phyloP scores from a whole-genome alignment of 1,284 basidiomycete genomes.

The Apiotrichum montevideense region DNA sequence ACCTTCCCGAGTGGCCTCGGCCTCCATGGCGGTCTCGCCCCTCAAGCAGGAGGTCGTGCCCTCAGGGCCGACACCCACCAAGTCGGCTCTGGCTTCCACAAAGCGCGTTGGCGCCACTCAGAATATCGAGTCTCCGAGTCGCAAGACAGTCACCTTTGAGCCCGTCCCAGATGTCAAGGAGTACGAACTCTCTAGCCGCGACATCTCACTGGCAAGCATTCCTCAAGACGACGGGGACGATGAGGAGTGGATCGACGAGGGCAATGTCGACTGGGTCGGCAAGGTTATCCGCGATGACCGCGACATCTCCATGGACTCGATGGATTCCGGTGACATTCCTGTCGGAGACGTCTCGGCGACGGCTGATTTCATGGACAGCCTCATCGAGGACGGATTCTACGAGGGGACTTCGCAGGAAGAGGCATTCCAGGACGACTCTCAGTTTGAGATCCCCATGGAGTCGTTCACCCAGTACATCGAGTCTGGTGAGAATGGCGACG shows the following conservation, averaged over 20 bases:
- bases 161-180: slow-evolving; percentile 81
- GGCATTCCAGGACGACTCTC: slow-evolving; percentile 29
- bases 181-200: slow-evolving; percentile 63
- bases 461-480: slow-evolving; percentile 9
- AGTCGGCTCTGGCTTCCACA: slow-evolving; percentile 60
- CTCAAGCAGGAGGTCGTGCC: slow-evolving; percentile 16
- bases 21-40: slow-evolving; percentile 23
- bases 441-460: slow-evolving; percentile 24
- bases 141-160: slow-evolving; percentile 78
- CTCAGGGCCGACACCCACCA: slow-evolving; percentile 42
- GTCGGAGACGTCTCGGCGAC: slow-evolving; percentile 36
- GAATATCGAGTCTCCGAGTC: slow-evolving; percentile 51
- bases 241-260: slow-evolving; percentile 12
- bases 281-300: neutral
- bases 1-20: slow-evolving; percentile 20
- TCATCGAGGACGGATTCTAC: slow-evolving; percentile 44
- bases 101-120: slow-evolving; percentile 64
- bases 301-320: slow-evolving; percentile 7
- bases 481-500: slow-evolving; percentile 15
- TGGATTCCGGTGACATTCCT: neutral
- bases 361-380: slow-evolving; percentile 45
- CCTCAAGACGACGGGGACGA: slow-evolving; percentile 16
- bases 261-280: slow-evolving; percentile 1
- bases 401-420: slow-evolving; percentile 35
- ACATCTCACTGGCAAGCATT: slow-evolving; percentile 47